phyloP scores from a whole-genome alignment of 441 rosid species.

The Pelargonium myrrhifolium region DNA sequence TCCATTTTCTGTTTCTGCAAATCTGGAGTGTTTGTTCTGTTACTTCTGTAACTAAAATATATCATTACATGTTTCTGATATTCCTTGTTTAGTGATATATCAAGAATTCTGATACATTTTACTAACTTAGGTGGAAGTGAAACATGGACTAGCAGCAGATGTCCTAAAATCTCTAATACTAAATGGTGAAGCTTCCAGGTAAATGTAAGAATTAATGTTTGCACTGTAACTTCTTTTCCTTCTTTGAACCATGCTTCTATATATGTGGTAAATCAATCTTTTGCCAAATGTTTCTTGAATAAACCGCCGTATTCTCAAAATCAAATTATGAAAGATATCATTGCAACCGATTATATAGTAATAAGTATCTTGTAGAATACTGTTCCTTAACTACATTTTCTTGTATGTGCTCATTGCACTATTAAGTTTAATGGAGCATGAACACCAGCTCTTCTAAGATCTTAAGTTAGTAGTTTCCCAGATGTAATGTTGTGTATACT shows the following conservation, averaged over 20 bases:
- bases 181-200: constrained; percentile 76
- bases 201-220: constrained; percentile 15
- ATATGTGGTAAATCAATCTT: not conserved
- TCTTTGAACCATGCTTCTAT: not conserved
- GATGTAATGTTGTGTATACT: not conserved
- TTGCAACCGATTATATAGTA: no score
- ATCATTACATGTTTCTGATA: constrained; percentile 8
- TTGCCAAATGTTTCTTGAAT: not conserved
- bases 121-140: constrained; percentile 49
- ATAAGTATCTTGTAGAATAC: not conserved
- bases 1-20: constrained; percentile 3
- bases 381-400: not conserved
- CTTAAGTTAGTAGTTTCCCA: not conserved
- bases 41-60: not conserved
- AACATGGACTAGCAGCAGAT: constrained; percentile 69
- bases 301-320: no score
- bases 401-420: not conserved
- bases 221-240: not conserved
- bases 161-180: constrained; percentile 50
- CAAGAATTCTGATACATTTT: constrained; percentile 18
- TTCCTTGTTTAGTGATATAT: not conserved
- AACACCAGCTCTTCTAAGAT: not conserved
- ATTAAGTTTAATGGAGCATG: not conserved
- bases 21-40: constrained; percentile 3
- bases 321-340: no score